Conservation (phyloP, 495 filamentous ascomycete species). For the Usnea hakonensis region DNA sequence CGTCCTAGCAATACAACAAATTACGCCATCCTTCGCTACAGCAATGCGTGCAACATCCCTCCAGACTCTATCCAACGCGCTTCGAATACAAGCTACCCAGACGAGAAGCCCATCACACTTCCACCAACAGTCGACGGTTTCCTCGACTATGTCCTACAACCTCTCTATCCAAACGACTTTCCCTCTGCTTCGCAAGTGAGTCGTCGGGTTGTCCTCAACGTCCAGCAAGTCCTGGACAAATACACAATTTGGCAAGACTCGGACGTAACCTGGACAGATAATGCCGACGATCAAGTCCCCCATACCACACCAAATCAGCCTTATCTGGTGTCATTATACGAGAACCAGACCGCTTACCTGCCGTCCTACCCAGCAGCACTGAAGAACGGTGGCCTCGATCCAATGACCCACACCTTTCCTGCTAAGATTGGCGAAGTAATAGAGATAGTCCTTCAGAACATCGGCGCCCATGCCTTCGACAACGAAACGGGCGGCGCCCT, state of each 20-base stretch:
- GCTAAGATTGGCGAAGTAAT: background rate
- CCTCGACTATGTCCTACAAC: background rate
- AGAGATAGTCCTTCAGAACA: background rate
- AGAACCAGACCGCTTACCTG: background rate
- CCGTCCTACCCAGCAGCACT: background rate
- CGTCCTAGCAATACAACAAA: background rate
- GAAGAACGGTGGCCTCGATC: conserved; percentile 1
- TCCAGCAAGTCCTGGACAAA: conserved; percentile 2
- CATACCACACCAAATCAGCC: background rate
- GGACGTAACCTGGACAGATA: background rate
- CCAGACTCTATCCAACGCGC: background rate
- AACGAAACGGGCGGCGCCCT: background rate
- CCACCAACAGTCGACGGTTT: background rate
- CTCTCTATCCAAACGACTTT: background rate
- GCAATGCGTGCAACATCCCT: background rate
- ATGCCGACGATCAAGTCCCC: background rate
- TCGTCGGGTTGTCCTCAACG: background rate
- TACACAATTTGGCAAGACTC: background rate
- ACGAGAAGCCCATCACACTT: background rate
- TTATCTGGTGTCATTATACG: background rate
- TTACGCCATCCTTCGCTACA: conserved; percentile 1
- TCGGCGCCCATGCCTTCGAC: background rate
- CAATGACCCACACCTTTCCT: background rate
- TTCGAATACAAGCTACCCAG: background rate
- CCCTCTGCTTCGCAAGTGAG: background rate